These are phyloP conservation scores for Tetragonia tetragonoides DNA, from an alignment of 148 eudicot genomes.

Conservation along the genomic window DNA sequence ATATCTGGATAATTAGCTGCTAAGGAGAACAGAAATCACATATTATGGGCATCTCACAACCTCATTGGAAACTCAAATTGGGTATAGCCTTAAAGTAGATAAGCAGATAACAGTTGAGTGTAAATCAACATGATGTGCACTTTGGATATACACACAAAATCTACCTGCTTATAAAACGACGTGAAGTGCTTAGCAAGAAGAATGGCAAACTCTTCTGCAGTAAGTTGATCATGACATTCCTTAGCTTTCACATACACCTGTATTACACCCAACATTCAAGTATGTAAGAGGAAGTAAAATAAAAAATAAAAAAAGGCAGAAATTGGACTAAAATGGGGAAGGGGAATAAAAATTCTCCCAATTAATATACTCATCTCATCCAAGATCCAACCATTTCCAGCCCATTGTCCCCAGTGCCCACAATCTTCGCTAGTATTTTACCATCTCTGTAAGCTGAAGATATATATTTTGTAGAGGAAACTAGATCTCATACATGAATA, in stretches of 20 bases:
- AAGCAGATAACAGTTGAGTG: not conserved
- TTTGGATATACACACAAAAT: too few relatives aligned
- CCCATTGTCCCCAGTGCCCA: not conserved
- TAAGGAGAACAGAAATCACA: not conserved
- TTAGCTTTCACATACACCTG: slow-evolving; percentile 98
- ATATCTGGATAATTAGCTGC: not conserved
- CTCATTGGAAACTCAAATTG: not conserved
- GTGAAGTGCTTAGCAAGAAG: slow-evolving; percentile 90
- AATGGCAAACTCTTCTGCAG: slow-evolving; percentile 84
- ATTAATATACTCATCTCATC: not conserved
- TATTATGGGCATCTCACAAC: not conserved
- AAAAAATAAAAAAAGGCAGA: not conserved
- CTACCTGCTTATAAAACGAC: slow-evolving; percentile 73
- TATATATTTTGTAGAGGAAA: too few relatives aligned
- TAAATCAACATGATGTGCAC: not conserved
- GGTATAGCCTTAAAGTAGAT: too few relatives aligned
- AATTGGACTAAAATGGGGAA: not conserved
- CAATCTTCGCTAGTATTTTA: too few relatives aligned
- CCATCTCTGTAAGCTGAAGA: too few relatives aligned
- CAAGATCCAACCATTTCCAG: not conserved
- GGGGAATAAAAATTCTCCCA: not conserved
- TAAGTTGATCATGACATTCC: slow-evolving; percentile 63
- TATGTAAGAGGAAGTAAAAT: not conserved
- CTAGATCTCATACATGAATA: too few relatives aligned
- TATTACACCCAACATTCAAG: slow-evolving; percentile 20